Evolutionary conservation across 495 filamentous ascomycete genomes (phyloP).

Genomic region (Podospora didyma): DNA sequence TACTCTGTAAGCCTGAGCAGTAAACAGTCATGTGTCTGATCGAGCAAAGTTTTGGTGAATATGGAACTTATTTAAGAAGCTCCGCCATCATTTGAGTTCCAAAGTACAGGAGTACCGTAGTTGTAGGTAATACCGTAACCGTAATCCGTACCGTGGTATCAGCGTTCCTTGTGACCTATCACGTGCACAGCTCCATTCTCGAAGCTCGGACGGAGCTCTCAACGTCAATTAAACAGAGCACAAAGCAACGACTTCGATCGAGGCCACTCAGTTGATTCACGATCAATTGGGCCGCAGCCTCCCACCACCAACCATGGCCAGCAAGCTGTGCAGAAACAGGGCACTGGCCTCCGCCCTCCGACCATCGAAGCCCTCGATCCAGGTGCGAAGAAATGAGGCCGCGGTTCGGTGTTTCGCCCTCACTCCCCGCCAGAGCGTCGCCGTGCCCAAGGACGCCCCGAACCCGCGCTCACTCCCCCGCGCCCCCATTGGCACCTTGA

Average conservation of each 20-base stretch:
- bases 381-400: conserved; percentile 19
- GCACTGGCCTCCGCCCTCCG: conserved; percentile 57
- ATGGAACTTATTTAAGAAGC: too few species aligned
- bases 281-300: conserved; percentile 40
- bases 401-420: conserved; percentile 53
- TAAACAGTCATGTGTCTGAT: too few species aligned
- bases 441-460: conserved; percentile 53
- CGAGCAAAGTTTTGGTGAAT: too few species aligned
- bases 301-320: conserved; percentile 55
- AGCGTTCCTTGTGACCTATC: neutral
- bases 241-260: conserved; percentile 15
- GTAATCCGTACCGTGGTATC: too few species aligned
- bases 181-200: conserved; percentile 7
- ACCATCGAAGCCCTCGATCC: conserved; percentile 42
- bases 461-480: conserved; percentile 67
- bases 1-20: too few species aligned
- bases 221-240: conserved; percentile 20
- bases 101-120: too few species aligned
- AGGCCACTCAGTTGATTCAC: conserved; percentile 23
- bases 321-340: conserved; percentile 61
- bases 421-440: conserved; percentile 40
- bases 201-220: conserved; percentile 17
- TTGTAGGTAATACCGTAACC: neutral
- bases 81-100: too few species aligned
- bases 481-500: conserved; percentile 50